phyloP scores from a whole-genome alignment of 257 asterid species.

The Forsythia viridissima region DNA sequence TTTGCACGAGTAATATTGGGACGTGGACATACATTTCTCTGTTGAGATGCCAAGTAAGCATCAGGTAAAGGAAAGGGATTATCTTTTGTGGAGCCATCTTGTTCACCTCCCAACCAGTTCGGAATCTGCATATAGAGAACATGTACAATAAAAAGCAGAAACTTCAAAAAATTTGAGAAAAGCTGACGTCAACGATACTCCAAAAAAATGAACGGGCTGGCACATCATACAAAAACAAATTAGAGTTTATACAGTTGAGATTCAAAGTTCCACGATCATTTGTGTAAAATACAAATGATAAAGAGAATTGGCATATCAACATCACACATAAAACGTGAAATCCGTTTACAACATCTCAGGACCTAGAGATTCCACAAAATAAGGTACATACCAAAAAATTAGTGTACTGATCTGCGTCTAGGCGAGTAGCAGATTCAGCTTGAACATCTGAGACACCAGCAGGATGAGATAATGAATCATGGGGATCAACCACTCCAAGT shows the following conservation, averaged over 20 bases:
- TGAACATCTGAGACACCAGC: conserved; percentile 91
- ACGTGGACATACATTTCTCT: conserved; percentile 63
- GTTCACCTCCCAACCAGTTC: conserved; percentile 72
- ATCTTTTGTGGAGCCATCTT: conserved; percentile 64
- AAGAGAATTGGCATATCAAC: neutral
- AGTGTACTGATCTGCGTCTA: conserved; percentile 85
- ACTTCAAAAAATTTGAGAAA: conserved; percentile 10
- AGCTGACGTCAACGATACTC: conserved; percentile 4
- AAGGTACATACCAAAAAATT: conserved; percentile 60
- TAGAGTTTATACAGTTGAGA: conserved; percentile 2
- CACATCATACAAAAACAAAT: neutral
- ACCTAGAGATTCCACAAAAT: conserved; percentile 20
- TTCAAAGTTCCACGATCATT: conserved; percentile 2
- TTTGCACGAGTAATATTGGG: neutral
- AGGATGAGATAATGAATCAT: conserved; percentile 90
- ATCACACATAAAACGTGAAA: neutral
- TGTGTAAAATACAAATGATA: neutral
- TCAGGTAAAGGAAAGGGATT: conserved; percentile 89
- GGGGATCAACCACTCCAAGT: conserved; percentile 93
- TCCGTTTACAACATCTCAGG: conserved; percentile 6
- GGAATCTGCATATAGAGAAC: conserved; percentile 60
- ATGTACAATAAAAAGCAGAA: conserved; percentile 15
- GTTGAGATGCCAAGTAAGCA: conserved; percentile 75
- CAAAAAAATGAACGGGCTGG: neutral
- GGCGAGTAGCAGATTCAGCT: conserved; percentile 77